Evolutionary conservation across 2,329 filamentous ascomycete species (phyloP), one percentile per base, ranked within the genome.

Genomic region (Aspergillus tubingensis): DNA sequence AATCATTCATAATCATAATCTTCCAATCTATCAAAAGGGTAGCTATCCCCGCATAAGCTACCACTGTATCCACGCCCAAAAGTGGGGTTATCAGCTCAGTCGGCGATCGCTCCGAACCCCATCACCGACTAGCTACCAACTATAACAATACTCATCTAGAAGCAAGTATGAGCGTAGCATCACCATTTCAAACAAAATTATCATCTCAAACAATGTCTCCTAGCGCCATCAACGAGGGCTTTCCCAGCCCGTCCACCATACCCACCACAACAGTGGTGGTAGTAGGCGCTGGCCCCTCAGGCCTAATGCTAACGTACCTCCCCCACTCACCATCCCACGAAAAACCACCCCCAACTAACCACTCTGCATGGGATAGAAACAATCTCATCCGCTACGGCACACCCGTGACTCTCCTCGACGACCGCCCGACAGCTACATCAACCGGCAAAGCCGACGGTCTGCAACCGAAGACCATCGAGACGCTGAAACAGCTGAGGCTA

Each of bases 401-500:
- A 68, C 85, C 85, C 58, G 82, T 85, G 3, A 81, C 83, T 43
- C 82, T 91, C 48, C 80, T 91, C 52, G 90, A 92, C 76, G 88
- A 91, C 70, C 80, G 89, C 64, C 79, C 84, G 36, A 85, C 89
- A 67, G 86, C 86, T 68, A 92, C 90, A 1, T 81, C 85, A 5
- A 88, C 87, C 8, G 89, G 89, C 44, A 80, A 85, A 59, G 88
- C 88, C 63, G 90, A 92, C 73, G 89, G 89, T 43, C 79, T 92
- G 55, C 89, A 92, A 69, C 89, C 89, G 48, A 92, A 92, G 76
- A 89, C 88, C 1, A 90, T 92, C 68, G 89, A 92, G 77, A 92
- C 89, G 0, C 84, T 91, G 67, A 84, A 86, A 63, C 89, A 91
- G 76, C 86, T 92, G 80, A 82, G 88, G 36, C 77, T 91, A n/a